phyloP scores from a whole-genome alignment of 140 eudicot species.

The Eryngium alpinum region DNA sequence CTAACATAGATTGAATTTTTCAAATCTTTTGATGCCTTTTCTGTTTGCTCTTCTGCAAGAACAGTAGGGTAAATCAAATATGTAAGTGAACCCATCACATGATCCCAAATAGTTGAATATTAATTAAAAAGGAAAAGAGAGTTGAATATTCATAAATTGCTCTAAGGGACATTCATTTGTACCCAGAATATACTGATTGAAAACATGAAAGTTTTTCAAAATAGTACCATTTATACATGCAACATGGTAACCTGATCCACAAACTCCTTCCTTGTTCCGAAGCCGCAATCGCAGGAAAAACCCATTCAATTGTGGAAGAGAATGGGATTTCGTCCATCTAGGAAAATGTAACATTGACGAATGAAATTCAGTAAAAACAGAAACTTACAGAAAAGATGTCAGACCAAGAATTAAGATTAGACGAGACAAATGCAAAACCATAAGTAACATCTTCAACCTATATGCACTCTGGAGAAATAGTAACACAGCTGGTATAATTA shows the following conservation, averaged over 20 bases:
- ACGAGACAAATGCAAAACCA: no score
- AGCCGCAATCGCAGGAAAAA: conserved; percentile 65
- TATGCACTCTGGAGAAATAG: background rate
- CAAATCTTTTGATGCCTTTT: background rate
- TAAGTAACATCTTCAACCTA: background rate
- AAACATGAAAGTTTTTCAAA: background rate
- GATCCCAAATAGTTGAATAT: background rate
- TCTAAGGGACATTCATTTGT: no score
- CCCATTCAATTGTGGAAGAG: conserved; percentile 42
- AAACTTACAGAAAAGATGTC: no score
- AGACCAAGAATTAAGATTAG: no score
- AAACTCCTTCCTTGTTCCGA: conserved; percentile 43
- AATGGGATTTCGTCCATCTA: conserved; percentile 58
- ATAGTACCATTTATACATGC: conserved; percentile 60
- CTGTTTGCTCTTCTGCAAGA: background rate
- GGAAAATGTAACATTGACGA: background rate
- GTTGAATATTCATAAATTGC: no score
- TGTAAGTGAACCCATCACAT: background rate
- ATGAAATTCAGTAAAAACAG: no score
- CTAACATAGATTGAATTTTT: background rate
- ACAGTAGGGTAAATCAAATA: background rate
- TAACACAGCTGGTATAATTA: background rate
- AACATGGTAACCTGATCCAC: conserved; percentile 60
- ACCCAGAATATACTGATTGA: no score
- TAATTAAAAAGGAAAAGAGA: background rate